Percentiles rank a stretch among this genome's conserved stretches.
Conservation (phyloP, 495 filamentous ascomycete species). For the Letharia lupina region DNA sequence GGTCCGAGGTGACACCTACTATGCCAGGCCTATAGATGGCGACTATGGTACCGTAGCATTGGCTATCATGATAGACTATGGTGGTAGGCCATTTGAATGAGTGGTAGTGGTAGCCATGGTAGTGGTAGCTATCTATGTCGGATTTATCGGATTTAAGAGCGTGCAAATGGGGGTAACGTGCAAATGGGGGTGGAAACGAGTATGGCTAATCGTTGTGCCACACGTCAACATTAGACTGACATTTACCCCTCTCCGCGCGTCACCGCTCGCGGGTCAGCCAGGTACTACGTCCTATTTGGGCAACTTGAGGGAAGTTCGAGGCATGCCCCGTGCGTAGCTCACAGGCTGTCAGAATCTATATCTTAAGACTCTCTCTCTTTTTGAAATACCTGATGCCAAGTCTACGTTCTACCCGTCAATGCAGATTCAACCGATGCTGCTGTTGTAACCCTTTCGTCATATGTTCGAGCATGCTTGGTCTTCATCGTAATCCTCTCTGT, state of each 20-base stretch:
- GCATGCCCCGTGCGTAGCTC: neutral
- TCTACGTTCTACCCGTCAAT: neutral
- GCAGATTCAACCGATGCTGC: conserved; percentile 9
- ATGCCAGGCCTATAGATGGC: no score
- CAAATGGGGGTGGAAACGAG: no score
- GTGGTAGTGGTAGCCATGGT: no score
- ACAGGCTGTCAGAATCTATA: neutral
- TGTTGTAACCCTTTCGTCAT: conserved; percentile 13
- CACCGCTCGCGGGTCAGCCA: neutral
- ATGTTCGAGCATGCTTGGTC: conserved; percentile 18
- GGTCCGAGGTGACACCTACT: no score
- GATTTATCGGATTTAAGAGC: no score
- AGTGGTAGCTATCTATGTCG: no score
- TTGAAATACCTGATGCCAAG: conserved; percentile 7
- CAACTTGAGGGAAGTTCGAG: neutral
- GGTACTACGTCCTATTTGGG: neutral
- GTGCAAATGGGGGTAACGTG: no score
- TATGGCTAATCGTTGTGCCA: neutral
- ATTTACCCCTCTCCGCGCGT: neutral
- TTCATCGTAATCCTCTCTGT: conserved; percentile 12
- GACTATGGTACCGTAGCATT: no score
- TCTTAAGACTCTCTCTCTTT: neutral
- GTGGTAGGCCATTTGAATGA: no score
- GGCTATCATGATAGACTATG: no score
- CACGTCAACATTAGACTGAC: neutral